Percentiles rank a stretch among this genome's conserved stretches.
Evolutionary conservation across 257 asterid species (phyloP).

Genomic region (Leonotis leonurus): DNA sequence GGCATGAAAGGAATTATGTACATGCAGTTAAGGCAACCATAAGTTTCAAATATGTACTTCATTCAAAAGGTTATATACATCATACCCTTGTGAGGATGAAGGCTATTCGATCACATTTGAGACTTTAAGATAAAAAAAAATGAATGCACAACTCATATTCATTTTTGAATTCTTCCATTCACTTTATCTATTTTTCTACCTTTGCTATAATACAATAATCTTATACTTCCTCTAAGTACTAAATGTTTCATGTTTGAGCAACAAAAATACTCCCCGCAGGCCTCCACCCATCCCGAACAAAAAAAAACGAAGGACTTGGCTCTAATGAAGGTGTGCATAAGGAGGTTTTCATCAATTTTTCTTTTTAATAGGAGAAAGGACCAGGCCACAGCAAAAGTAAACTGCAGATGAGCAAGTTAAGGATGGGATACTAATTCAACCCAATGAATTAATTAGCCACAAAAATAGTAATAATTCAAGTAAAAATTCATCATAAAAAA

Average conservation of each 20-base stretch:
- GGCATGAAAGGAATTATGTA: neutral
- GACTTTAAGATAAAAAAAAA: slow-evolving; percentile 5
- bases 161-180: neutral
- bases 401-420: neutral
- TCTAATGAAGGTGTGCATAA: neutral
- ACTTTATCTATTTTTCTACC: neutral
- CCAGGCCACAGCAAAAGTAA: neutral
- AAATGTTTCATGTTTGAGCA: too few relatives aligned
- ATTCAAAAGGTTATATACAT: neutral
- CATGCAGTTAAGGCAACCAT: neutral
- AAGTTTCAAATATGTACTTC: neutral
- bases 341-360: neutral
- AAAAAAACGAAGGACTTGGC: neutral
- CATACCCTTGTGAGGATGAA: neutral
- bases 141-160: neutral
- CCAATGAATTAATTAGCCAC: slow-evolving; percentile 1
- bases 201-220: neutral
- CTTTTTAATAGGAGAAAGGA: neutral
- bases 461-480: neutral
- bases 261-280: too few relatives aligned
- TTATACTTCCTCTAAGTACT: neutral
- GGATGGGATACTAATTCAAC: slow-evolving; percentile 1
- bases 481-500: neutral
- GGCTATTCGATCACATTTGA: neutral
- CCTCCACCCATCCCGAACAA: neutral